Evolutionary conservation across 1,139 yeast species (phyloP).

Genomic region (Debaryomycetaceae sp.): DNA sequence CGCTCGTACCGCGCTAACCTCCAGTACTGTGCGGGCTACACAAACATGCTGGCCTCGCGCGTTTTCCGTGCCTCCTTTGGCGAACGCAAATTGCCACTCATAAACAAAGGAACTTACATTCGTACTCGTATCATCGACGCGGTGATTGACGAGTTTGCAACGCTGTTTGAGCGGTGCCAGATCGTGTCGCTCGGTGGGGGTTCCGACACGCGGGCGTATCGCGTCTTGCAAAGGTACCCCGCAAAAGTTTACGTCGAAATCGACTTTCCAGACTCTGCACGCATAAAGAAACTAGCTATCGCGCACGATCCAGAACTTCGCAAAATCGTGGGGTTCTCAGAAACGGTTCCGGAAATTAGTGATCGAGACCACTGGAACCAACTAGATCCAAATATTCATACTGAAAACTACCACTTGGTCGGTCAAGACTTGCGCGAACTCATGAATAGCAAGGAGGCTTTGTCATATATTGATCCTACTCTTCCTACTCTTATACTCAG

Average conservation of each 20-base stretch:
- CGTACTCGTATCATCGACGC: slow-evolving; percentile 55
- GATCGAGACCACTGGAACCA: slow-evolving; percentile 2
- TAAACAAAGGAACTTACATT: slow-evolving; percentile 72
- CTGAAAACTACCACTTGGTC: slow-evolving; percentile 39
- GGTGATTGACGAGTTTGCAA: slow-evolving; percentile 41
- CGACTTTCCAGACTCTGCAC: slow-evolving; percentile 59
- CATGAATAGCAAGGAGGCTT: slow-evolving; percentile 1
- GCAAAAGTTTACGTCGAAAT: slow-evolving; percentile 51
- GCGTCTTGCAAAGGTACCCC: slow-evolving; percentile 21
- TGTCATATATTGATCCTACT: slow-evolving; percentile 15
- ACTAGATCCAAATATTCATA: slow-evolving; percentile 24
- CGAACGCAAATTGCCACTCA: slow-evolving; percentile 60
- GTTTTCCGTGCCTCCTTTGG: slow-evolving; percentile 28
- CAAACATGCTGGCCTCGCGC: slow-evolving; percentile 30
- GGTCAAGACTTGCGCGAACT: slow-evolving; percentile 45
- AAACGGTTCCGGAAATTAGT: slow-evolving; percentile 2
- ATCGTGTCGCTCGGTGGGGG: slow-evolving; percentile 90
- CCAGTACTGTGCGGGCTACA: slow-evolving; percentile 29
- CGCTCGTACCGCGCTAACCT: slow-evolving; percentile 26
- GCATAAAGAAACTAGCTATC: slow-evolving; percentile 50
- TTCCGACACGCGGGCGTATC: slow-evolving; percentile 75
- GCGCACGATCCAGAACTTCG: slow-evolving; percentile 14
- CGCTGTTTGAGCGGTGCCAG: slow-evolving; percentile 31
- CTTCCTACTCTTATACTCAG: slow-evolving; percentile 67
- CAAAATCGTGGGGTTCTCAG: slow-evolving; percentile 9